These are phyloP conservation scores for Sarocladium brachiariae DNA, from an alignment of 2,329 filamentous ascomycete species.

Conservation along the genomic window DNA sequence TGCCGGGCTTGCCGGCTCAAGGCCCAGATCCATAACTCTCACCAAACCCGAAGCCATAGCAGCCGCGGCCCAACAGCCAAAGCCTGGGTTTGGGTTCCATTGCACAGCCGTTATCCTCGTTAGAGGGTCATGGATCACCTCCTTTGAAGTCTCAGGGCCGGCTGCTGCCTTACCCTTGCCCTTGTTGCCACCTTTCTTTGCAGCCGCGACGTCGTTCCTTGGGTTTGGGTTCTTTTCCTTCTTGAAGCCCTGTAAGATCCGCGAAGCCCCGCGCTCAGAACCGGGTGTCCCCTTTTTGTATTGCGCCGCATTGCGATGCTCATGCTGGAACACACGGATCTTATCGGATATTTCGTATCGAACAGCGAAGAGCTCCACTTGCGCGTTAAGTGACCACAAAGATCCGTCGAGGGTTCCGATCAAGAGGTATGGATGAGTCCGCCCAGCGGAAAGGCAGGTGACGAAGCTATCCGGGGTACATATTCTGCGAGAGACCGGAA, in stretches of 20 bases:
- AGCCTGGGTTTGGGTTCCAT: conserved; percentile 64
- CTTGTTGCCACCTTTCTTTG: conserved; percentile 28
- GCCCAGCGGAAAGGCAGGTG: conserved; percentile 42
- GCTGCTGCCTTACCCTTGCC: conserved; percentile 26
- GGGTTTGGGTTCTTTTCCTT: conserved; percentile 43
- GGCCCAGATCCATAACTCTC: conserved; percentile 58
- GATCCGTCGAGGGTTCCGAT: conserved; percentile 48
- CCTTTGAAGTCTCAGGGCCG: conserved; percentile 24
- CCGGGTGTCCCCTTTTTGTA: conserved; percentile 22
- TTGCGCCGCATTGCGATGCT: conserved; percentile 35
- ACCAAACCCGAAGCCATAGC: conserved; percentile 62
- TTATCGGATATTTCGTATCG: conserved; percentile 27
- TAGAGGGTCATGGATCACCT: conserved; percentile 53
- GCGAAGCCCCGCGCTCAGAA: conserved; percentile 36
- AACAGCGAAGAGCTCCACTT: conserved; percentile 29
- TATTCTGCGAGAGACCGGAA: conserved; percentile 44
- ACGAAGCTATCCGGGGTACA: conserved; percentile 44
- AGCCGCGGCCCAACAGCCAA: conserved; percentile 59
- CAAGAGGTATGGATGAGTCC: conserved; percentile 46
- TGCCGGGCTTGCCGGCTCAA: conserved; percentile 25
- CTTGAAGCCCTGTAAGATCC: conserved; percentile 46
- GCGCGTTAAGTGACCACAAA: conserved; percentile 39
- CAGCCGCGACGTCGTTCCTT: conserved; percentile 26
- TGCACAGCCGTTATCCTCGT: conserved; percentile 55
- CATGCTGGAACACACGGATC: conserved; percentile 43